A percentile compares a stretch with the other conserved stretches of the same genome.
phyloP scores from a whole-genome alignment of 1,139 yeast species.

The Suhomyces yuchorum region DNA sequence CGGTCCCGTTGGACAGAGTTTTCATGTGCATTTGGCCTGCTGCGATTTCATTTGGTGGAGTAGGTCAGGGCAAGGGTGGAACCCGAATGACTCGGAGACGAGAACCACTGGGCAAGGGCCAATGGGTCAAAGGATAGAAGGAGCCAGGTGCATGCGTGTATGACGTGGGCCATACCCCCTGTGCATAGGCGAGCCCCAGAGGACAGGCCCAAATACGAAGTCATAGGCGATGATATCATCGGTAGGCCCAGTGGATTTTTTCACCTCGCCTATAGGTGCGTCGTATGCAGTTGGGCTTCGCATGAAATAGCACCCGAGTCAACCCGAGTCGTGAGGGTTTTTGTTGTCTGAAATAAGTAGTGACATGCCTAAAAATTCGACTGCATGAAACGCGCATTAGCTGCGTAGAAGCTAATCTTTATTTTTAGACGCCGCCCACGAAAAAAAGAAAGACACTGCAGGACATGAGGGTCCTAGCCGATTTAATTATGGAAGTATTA shows the following conservation, averaged over 20 bases:
- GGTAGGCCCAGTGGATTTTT: neutral
- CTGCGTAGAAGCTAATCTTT: slow-evolving; percentile 14
- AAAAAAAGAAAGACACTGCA: slow-evolving; percentile 7
- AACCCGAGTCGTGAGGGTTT: slow-evolving; percentile 1
- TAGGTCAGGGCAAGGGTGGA: too few species aligned
- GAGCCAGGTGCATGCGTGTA: neutral
- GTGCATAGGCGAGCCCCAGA: neutral
- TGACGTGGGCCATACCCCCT: neutral
- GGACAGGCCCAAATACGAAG: neutral
- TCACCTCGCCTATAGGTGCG: neutral
- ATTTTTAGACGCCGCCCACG: slow-evolving; percentile 9
- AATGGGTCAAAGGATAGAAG: too few species aligned
- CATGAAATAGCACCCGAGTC: slow-evolving; percentile 3
- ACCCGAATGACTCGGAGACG: too few species aligned
- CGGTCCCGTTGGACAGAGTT: too few species aligned
- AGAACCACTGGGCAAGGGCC: too few species aligned
- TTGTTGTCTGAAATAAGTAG: slow-evolving; percentile 7
- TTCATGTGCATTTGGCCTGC: neutral
- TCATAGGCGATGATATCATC: neutral
- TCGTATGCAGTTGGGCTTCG: neutral
- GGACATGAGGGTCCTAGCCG: slow-evolving; percentile 15
- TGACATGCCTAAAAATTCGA: slow-evolving; percentile 9
- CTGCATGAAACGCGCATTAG: slow-evolving; percentile 15
- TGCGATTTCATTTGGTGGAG: neutral
- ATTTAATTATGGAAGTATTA: slow-evolving; percentile 11